Evolutionary conservation across 2,329 filamentous ascomycete genomes (phyloP).

Genomic region (Verticillium dahliae): DNA sequence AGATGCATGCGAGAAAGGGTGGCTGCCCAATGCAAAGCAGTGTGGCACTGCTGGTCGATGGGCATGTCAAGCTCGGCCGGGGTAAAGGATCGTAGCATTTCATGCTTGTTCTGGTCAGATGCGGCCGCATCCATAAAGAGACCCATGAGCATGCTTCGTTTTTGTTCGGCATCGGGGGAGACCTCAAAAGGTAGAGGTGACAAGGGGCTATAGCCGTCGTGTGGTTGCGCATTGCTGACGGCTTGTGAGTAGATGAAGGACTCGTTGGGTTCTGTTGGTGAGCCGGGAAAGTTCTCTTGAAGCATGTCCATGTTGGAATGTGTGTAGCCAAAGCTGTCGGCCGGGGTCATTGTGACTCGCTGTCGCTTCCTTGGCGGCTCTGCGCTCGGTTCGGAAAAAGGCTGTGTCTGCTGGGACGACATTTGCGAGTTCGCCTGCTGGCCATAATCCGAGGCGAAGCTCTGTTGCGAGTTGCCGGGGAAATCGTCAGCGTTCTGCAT

Average conservation of each 20-base stretch:
- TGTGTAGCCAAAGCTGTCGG: constrained; percentile 51
- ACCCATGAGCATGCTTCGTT: constrained; percentile 74
- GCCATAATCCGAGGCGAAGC: constrained; percentile 68
- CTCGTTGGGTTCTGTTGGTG: constrained; percentile 74
- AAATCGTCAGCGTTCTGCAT: constrained; percentile 56
- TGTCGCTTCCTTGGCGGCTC: constrained; percentile 82
- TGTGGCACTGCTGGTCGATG: constrained; percentile 83
- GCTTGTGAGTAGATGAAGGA: constrained; percentile 63
- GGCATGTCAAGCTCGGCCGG: constrained; percentile 84
- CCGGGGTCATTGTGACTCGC: constrained; percentile 47
- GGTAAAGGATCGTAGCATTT: constrained; percentile 68
- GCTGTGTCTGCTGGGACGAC: constrained; percentile 46
- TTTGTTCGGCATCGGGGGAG: constrained; percentile 65
- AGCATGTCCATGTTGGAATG: constrained; percentile 30
- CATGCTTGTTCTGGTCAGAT: constrained; percentile 66
- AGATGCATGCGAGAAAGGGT: constrained; percentile 82
- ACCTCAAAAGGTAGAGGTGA: constrained; percentile 57
- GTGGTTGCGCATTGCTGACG: constrained; percentile 23
- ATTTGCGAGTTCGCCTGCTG: constrained; percentile 67
- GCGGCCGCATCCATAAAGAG: constrained; percentile 71
- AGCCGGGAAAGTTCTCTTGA: constrained; percentile 52
- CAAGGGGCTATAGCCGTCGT: constrained; percentile 50
- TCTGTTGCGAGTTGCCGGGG: constrained; percentile 77
- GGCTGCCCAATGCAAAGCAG: constrained; percentile 91
- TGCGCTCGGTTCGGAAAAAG: constrained; percentile 18